Evolutionary conservation across 257 asterid species (phyloP), one percentile per base, ranked within the genome.

Genomic region (Solanum neorickii): DNA sequence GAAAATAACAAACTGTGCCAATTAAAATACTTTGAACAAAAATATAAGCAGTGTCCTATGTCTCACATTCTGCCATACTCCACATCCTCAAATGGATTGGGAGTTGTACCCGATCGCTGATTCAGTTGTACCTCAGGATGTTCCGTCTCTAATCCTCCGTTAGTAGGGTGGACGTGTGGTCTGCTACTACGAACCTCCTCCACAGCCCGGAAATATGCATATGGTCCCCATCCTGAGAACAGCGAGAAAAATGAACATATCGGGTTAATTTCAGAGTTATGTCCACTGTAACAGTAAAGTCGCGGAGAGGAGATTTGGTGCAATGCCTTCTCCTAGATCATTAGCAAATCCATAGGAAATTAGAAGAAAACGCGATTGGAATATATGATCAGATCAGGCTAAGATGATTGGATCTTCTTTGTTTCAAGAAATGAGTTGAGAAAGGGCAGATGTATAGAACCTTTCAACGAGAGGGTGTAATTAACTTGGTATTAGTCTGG

Each of bases 151-250:
- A 31, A 74, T 16, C 89, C 92, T 18, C 77, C 86, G 20, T 31
- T 87, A 69, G 92, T 74, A 83, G 41, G 84, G 10, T 41, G 68
- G 23, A 9, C 39, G 73, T 23, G 78, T 74, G 86, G 88, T 39
- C 92, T 31, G 80, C 11, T 90, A 23, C 92, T 70, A 46, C 96
- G 92, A 3, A 85, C 84, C 86, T 96, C 98, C 89, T 93, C 97
- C 88, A 93, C 78, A 1, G 97, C 99, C 27, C 92, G 95, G 86
- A 90, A 89, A 87, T 94, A 96, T 9, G 98, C 99, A 41, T 94
- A 95, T 12, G 98, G 91, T 23, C 97, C 92, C 94, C 94, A 95
- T 86, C 98, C 99, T 96, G 90, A 77, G 70, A 44, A 33, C 86
- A 87, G 52, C 41, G 18, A 13, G 13, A 5, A 70, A 86, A 14